phyloP scores from a whole-genome alignment of 441 rosid species.

The Corymbia citriodora region DNA sequence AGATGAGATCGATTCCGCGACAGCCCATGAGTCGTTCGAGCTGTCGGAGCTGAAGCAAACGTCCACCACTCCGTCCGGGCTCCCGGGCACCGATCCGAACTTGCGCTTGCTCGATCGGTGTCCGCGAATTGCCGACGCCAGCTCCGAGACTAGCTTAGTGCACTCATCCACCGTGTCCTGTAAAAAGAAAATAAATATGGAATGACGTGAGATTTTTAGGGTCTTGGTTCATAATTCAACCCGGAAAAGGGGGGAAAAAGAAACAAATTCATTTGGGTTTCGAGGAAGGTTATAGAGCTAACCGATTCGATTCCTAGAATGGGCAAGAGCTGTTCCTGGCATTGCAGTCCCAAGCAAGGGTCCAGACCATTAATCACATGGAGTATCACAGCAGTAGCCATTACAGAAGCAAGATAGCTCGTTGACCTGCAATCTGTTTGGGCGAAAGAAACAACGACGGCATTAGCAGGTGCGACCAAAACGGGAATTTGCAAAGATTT shows the following conservation, averaged over 20 bases:
- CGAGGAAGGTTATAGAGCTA: not conserved
- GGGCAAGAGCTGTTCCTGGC: constrained; percentile 30
- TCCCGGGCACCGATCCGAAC: constrained; percentile 42
- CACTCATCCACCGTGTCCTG: constrained; percentile 52
- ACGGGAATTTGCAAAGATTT: not conserved
- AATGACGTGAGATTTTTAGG: not conserved
- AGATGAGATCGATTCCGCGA: constrained; percentile 33
- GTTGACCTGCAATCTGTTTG: constrained; percentile 45
- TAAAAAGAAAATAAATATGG: not conserved
- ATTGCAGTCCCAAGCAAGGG: constrained; percentile 31
- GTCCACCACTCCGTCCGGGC: constrained; percentile 67
- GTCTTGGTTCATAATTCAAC: not conserved
- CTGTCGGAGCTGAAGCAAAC: constrained; percentile 55
- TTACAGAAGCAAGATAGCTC: constrained; percentile 46
- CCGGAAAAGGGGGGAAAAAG: not conserved
- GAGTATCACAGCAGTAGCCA: constrained; percentile 56
- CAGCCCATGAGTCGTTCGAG: constrained; percentile 48
- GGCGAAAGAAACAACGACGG: not conserved
- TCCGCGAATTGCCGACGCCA: constrained; percentile 11
- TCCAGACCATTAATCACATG: constrained; percentile 33
- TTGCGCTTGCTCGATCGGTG: constrained; percentile 42
- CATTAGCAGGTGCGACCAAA: not conserved
- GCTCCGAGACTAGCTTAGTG: constrained; percentile 32
- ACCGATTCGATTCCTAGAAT: constrained; percentile 46
- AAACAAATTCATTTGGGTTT: not conserved